phyloP scores from a whole-genome alignment of 75 land plant species.

The Gnetum montanum region DNA sequence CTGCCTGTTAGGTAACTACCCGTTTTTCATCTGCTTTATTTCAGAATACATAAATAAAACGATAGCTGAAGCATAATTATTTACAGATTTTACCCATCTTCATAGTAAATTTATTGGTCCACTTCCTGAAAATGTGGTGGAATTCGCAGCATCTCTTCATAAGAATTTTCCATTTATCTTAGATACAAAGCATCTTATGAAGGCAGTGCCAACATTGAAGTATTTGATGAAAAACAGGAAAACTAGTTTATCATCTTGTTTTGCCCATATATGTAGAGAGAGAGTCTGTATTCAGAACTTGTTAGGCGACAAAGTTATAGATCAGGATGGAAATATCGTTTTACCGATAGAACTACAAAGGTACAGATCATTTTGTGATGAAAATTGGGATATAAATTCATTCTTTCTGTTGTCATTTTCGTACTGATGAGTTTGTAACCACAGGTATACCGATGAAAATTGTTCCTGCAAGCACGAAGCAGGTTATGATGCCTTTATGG shows the following conservation, averaged over 20 bases:
- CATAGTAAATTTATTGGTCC: constrained; percentile 66
- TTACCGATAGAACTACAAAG: constrained; percentile 42
- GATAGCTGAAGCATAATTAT: no score
- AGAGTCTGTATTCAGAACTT: constrained; percentile 15
- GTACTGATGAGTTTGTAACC: not conserved
- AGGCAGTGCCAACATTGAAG: constrained; percentile 24
- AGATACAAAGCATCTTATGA: constrained; percentile 79
- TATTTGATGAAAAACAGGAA: constrained; percentile 37
- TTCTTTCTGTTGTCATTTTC: not conserved
- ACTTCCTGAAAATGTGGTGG: constrained; percentile 51
- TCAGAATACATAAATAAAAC: no score
- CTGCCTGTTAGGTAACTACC: constrained; percentile 65
- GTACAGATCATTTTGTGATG: constrained; percentile 5
- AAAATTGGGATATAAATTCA: not conserved
- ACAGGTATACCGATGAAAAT: constrained; percentile 49
- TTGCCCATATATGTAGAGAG: constrained; percentile 41
- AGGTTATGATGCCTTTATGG: constrained; percentile 97
- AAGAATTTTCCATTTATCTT: constrained; percentile 60
- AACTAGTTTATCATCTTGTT: constrained; percentile 70
- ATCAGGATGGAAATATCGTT: constrained; percentile 31
- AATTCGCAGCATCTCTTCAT: constrained; percentile 49
- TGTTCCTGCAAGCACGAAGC: constrained; percentile 87
- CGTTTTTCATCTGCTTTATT: not conserved
- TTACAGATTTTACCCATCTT: constrained; percentile 77
- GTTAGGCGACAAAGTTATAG: not conserved